Percentiles rank a stretch among this genome's conserved stretches.
phyloP scores from a whole-genome alignment of 139 green algal genomes.

The Chlamydomonas incerta region DNA sequence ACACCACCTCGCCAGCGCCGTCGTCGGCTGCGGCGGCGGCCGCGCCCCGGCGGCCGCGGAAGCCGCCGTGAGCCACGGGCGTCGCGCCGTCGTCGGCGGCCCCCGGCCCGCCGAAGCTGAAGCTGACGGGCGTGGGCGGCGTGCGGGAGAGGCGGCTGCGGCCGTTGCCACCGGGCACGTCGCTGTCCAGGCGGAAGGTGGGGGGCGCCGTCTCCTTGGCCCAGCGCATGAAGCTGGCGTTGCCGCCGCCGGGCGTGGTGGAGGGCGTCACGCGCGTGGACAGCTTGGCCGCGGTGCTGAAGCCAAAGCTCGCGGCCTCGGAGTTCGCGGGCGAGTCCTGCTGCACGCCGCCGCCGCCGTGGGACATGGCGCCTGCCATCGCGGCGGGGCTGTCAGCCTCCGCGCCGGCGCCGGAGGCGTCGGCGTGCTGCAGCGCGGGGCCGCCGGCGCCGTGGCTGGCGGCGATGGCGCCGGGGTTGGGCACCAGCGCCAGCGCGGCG shows the following conservation, averaged over 20 bases:
- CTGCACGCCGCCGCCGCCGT: neutral
- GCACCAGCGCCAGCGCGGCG: neutral
- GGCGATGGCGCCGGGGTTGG: neutral
- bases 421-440: no score
- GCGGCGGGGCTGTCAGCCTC: no score
- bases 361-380: no score
- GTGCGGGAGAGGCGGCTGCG: neutral
- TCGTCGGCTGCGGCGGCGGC: no score
- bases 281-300: slow-evolving; percentile 44
- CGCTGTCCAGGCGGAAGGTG: slow-evolving; percentile 19
- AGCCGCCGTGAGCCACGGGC: neutral
- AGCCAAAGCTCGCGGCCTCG: slow-evolving; percentile 28
- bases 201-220: neutral
- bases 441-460: neutral
- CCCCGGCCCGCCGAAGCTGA: slow-evolving; percentile 5
- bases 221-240: slow-evolving; percentile 31
- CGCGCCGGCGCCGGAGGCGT: no score
- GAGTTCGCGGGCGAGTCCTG: slow-evolving; percentile 21
- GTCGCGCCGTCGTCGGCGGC: neutral
- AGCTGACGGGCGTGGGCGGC: slow-evolving; percentile 15
- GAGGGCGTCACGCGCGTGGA: neutral
- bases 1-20: no score
- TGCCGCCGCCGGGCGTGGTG: neutral
- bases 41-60: no score
- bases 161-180: neutral